Evolutionary conservation across 1,284 basidiomycete genomes (phyloP).

Genomic region (Trichosporon ovoides): DNA sequence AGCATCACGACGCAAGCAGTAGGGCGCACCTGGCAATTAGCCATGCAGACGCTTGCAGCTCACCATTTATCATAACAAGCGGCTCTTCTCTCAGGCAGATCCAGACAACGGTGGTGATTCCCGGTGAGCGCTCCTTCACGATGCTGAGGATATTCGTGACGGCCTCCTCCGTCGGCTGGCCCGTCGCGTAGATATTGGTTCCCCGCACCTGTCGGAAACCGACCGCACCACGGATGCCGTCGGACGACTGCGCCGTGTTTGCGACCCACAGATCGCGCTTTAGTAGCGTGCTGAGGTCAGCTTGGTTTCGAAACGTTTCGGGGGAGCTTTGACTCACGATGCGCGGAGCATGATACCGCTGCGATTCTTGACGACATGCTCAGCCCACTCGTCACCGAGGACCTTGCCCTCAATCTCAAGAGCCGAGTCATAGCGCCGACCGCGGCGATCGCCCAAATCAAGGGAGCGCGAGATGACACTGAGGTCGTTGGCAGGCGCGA

Average conservation of each 20-base stretch:
- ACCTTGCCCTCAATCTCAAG: conserved; percentile 71
- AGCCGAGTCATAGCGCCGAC: conserved; percentile 55
- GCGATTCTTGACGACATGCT: conserved; percentile 89
- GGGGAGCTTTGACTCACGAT: conserved; percentile 55
- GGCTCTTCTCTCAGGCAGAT: conserved; percentile 94
- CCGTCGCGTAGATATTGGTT: conserved; percentile 75
- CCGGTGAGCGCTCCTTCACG: conserved; percentile 62
- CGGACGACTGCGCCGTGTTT: conserved; percentile 58
- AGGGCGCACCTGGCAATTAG: conserved; percentile 37
- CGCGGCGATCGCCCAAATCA: conserved; percentile 27
- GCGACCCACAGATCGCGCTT: conserved; percentile 88
- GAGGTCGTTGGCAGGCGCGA: conserved; percentile 81
- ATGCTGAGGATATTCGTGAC: conserved; percentile 74
- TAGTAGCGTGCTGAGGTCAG: conserved; percentile 22
- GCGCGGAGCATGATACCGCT: conserved; percentile 86
- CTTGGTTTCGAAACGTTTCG: not conserved
- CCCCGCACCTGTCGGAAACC: conserved; percentile 85
- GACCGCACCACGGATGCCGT: conserved; percentile 80
- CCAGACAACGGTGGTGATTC: conserved; percentile 70
- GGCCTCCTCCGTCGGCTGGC: conserved; percentile 88
- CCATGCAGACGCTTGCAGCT: not conserved
- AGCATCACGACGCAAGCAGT: conserved; percentile 59
- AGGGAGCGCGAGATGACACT: conserved; percentile 49
- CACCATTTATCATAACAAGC: conserved; percentile 71
- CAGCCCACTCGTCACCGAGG: conserved; percentile 87